Percentiles rank a stretch among this genome's conserved stretches.
phyloP scores from a whole-genome alignment of 2,329 filamentous ascomycete species.

The Pseudofabraea citricarpa region DNA sequence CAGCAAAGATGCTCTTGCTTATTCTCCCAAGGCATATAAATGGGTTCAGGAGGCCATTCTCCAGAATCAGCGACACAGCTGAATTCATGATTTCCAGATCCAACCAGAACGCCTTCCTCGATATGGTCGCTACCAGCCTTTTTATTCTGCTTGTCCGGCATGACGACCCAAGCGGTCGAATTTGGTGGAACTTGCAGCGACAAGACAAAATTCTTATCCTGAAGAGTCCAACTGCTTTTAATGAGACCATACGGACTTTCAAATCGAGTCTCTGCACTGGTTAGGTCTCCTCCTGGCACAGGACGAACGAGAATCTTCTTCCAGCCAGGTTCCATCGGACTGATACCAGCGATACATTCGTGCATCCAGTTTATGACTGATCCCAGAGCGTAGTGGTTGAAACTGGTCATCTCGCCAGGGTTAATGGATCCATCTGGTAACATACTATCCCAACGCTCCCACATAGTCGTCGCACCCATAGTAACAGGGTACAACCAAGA shows the following conservation, averaged over 20 bases:
- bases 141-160: constrained; percentile 3
- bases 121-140: neutral
- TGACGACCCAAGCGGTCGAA: constrained; percentile 2
- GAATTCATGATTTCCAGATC: constrained; percentile 5
- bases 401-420: constrained; percentile 30
- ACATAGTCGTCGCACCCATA: constrained; percentile 32
- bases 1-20: too few species aligned
- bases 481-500: constrained; percentile 31
- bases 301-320: constrained; percentile 19
- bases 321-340: constrained; percentile 22
- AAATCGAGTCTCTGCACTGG: constrained; percentile 18
- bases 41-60: neutral
- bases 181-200: constrained; percentile 6
- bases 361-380: constrained; percentile 3
- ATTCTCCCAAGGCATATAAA: neutral
- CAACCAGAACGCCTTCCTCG: constrained; percentile 2
- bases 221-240: constrained; percentile 1
- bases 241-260: constrained; percentile 21
- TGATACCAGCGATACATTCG: constrained; percentile 25
- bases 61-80: constrained; percentile 2
- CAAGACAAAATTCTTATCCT: constrained; percentile 1
- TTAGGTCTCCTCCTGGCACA: constrained; percentile 22
- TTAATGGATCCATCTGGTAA: constrained; percentile 29
- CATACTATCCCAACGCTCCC: constrained; percentile 34
- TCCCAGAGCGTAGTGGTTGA: constrained; percentile 33